Percentiles rank a stretch among this genome's conserved stretches.
These are phyloP conservation scores for Lachnellula suecica DNA, from an alignment of 2,329 filamentous ascomycete genomes.

Conservation along the genomic window DNA sequence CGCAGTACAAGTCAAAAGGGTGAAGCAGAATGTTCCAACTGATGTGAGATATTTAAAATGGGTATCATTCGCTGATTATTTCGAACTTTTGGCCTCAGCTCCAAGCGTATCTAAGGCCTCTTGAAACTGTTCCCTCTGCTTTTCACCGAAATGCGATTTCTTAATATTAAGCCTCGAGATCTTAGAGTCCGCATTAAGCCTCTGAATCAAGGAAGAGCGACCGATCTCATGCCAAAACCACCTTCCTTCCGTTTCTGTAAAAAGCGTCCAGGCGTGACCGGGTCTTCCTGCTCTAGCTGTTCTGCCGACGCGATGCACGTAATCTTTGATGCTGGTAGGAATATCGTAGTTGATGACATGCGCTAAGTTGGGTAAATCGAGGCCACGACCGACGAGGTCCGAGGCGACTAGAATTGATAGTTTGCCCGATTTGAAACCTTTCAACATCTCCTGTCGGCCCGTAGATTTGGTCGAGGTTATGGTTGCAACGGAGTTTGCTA, in stretches of 20 bases:
- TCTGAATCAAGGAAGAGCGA: constrained; percentile 49
- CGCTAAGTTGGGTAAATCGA: constrained; percentile 76
- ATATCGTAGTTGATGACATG: constrained; percentile 95
- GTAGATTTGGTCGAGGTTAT: constrained; percentile 74
- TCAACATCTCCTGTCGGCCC: constrained; percentile 66
- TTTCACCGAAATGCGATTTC: constrained; percentile 39
- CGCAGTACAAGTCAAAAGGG: no score
- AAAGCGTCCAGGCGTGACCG: constrained; percentile 83
- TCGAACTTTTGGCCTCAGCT: constrained; percentile 31
- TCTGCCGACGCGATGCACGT: constrained; percentile 88
- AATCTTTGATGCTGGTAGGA: constrained; percentile 75
- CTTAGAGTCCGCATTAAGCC: constrained; percentile 38
- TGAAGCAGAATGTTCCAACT: no score
- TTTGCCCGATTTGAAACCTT: constrained; percentile 61
- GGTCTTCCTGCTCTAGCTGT: constrained; percentile 78
- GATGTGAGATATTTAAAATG: no score
- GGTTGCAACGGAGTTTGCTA: constrained; percentile 60
- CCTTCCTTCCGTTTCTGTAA: constrained; percentile 71
- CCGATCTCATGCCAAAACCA: constrained; percentile 92
- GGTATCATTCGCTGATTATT: neutral
- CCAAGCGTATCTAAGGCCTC: constrained; percentile 46
- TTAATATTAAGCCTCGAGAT: constrained; percentile 44
- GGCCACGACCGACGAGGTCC: constrained; percentile 87
- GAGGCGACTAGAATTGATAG: constrained; percentile 82
- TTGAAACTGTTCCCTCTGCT: constrained; percentile 44